These are phyloP conservation scores for Lachnellula cervina DNA, from an alignment of 2,329 filamentous ascomycete species.

Conservation along the genomic window DNA sequence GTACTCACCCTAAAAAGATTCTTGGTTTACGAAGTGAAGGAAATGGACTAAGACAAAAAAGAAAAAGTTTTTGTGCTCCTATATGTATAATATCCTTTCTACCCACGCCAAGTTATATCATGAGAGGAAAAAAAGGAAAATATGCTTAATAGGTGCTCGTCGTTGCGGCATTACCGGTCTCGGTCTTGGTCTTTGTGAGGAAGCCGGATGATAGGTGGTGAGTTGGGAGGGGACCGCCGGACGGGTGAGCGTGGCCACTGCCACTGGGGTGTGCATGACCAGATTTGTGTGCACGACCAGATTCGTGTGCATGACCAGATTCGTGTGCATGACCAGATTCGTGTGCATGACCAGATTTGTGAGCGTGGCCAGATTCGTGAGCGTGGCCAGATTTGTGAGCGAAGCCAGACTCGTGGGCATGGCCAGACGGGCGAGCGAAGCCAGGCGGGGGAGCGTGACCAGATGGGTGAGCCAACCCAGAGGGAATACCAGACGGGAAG, in stretches of 20 bases:
- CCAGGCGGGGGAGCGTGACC: neutral
- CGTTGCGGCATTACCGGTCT: neutral
- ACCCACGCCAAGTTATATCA: no score
- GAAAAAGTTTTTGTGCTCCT: no score
- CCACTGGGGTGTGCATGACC: no score
- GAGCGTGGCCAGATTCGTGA: neutral
- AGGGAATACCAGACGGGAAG: no score
- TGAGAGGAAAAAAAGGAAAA: no score
- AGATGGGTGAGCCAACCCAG: neutral
- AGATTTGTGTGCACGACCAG: neutral
- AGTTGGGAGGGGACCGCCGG: neutral
- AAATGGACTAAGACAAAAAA: neutral
- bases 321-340: neutral
- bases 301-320: neutral
- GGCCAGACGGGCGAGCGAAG: neutral
- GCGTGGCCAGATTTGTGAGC: no score
- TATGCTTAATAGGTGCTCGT: neutral
- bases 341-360: neutral
- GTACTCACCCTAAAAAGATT: neutral
- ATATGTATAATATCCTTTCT: no score
- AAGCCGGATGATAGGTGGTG: neutral
- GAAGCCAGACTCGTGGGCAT: neutral
- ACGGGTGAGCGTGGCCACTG: neutral
- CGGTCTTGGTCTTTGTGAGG: neutral
- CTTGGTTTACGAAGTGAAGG: neutral